A percentile compares a stretch with the other conserved stretches of the same genome.
These are phyloP conservation scores for Crithidia acanthocephali DNA, from an alignment of 208 protist species.

Conservation along the genomic window DNA sequence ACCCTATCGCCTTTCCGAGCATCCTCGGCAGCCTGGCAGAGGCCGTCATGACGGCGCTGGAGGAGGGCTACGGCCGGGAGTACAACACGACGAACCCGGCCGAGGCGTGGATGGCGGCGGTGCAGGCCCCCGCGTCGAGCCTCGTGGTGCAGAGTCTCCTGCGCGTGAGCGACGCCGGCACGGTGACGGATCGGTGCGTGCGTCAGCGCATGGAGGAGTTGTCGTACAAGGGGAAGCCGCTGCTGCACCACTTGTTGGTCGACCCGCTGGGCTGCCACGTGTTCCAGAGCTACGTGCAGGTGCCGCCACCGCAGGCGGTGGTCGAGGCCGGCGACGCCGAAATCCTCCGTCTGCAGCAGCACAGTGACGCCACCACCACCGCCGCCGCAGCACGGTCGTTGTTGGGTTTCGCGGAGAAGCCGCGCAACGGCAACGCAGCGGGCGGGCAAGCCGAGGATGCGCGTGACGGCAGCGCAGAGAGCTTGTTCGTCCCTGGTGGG, in stretches of 20 bases:
- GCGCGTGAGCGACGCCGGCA: slow-evolving; percentile 64
- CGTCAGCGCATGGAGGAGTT: slow-evolving; percentile 61
- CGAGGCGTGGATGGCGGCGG: slow-evolving; percentile 80
- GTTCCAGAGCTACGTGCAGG: slow-evolving; percentile 85
- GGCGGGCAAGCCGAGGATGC: no score
- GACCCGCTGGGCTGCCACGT: slow-evolving; percentile 80
- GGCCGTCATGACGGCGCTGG: slow-evolving; percentile 55
- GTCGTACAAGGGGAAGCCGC: slow-evolving; percentile 40
- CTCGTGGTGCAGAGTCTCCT: slow-evolving; percentile 88
- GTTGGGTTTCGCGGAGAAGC: no score
- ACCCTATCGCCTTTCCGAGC: slow-evolving; percentile 46
- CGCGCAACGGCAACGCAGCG: no score
- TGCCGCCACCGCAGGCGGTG: slow-evolving; percentile 47
- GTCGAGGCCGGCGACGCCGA: slow-evolving; percentile 47
- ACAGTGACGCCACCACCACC: background rate
- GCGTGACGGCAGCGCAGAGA: background rate
- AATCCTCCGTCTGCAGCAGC: no score
- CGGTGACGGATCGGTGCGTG: slow-evolving; percentile 43
- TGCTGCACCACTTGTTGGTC: slow-evolving; percentile 67
- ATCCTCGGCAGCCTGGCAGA: slow-evolving; percentile 53
- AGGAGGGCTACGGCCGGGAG: slow-evolving; percentile 56
- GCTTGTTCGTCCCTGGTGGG: slow-evolving; percentile 17
- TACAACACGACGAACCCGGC: slow-evolving; percentile 33
- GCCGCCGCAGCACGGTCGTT: background rate
- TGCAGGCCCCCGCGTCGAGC: slow-evolving; percentile 67